Percentiles rank a stretch among this genome's conserved stretches.
phyloP scores from a whole-genome alignment of 2,329 filamentous ascomycete genomes.

The Aspergillus sclerotialis region DNA sequence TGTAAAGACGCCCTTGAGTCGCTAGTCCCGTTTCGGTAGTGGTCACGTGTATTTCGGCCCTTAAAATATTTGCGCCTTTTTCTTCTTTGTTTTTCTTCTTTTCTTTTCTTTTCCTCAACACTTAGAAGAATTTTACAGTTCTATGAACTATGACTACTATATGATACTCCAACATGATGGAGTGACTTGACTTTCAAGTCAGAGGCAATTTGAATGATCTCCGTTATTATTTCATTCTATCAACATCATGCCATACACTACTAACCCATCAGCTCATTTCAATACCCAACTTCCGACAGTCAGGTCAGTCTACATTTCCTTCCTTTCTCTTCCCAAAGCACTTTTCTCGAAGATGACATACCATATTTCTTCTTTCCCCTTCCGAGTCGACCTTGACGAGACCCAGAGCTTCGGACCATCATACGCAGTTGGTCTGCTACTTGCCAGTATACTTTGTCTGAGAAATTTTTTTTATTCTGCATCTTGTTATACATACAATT shows the following conservation, averaged over 20 bases:
- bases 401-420: conserved; percentile 54
- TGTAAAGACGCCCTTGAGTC: conserved; percentile 5
- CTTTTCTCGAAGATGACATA: conserved; percentile 52
- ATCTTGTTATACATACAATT: neutral
- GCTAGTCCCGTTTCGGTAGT: conserved; percentile 8
- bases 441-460: conserved; percentile 67
- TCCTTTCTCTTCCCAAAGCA: conserved; percentile 13
- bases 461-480: conserved; percentile 25
- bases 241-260: too few species aligned
- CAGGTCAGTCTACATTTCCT: conserved; percentile 17
- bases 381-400: conserved; percentile 63
- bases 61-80: conserved; percentile 6
- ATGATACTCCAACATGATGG: neutral
- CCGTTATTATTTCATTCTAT: too few species aligned
- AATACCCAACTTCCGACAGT: conserved; percentile 3
- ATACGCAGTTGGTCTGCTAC: conserved; percentile 61
- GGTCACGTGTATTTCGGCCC: too few species aligned
- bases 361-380: conserved; percentile 54
- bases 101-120: conserved; percentile 8
- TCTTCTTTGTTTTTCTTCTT: conserved; percentile 10
- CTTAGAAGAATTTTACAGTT: too few species aligned
- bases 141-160: neutral
- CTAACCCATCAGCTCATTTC: conserved; percentile 13
- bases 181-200: neutral
- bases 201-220: too few species aligned